Base-by-base conservation (phyloP, 495 filamentous ascomycete genomes). In the Apiosordaria backusii region DNA sequence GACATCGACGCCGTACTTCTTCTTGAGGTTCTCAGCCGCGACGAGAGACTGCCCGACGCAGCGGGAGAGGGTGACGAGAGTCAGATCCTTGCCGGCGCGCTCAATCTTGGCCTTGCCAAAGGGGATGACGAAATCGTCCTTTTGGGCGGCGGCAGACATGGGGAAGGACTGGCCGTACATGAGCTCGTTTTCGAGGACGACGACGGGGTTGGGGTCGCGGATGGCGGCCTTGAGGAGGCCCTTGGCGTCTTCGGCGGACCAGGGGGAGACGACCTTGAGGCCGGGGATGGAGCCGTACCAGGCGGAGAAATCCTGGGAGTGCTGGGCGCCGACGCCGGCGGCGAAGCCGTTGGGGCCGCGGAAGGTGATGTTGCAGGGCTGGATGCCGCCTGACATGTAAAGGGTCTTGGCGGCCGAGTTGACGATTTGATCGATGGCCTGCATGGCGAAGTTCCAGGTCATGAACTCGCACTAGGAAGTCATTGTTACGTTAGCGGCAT, bases 361-460 rank as follows among this genome's bases (percentile, higher is more conserved):
- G 88, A 99, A 99, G 67, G 96, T 98, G 78, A 99, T 90, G 82
- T 97, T 98, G 84, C 95, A 99, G 71, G 95, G 95, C 80, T 99
- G 95, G 79, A 97, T 99, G 78, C 95, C 95, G 71, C 95, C 95
- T 63, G 94, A 97, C 95, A 99, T 99, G 84, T 99, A 99, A 78
- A 97, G 96, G 22, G 95, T 99, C 84, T 98, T 99, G 70, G 92
- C 95, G 63, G 92, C 95, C 59, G 93, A 97, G 87, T 99, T 99
- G 88, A 99, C 93, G 77, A 99, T 92, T 78, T 99, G 95, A 80
- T 99, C 95, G 79, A 99, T 99, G 70, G 95, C 90, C 84, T 99
- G 95, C 95, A 99, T 99, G 79, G 95, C 95, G 78, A 99, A 99
- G 86, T 99, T 99, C 91, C 97, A 99, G 71, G 95, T 99, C 95